These are phyloP conservation scores for Sporothrix luriei DNA, from an alignment of 2,329 filamentous ascomycete species.

Conservation along the genomic window DNA sequence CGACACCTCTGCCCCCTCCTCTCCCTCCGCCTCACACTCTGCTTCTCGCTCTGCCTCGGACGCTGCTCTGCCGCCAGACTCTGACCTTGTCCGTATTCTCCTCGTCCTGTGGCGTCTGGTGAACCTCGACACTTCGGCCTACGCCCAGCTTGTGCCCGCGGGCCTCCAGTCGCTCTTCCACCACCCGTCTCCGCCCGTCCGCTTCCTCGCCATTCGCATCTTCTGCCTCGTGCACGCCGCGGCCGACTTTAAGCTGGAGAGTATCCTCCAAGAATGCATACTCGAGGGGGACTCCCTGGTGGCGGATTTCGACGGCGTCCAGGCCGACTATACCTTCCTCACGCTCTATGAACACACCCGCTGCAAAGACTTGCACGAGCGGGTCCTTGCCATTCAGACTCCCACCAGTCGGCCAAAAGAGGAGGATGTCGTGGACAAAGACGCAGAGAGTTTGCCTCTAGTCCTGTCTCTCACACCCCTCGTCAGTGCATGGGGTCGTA, in stretches of 20 bases:
- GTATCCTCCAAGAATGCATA: constrained; percentile 68
- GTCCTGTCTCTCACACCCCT: constrained; percentile 56
- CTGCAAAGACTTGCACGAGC: constrained; percentile 50
- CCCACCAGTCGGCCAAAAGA: background rate
- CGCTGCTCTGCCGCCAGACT: constrained; percentile 36
- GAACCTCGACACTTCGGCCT: constrained; percentile 71
- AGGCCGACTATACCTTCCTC: constrained; percentile 77
- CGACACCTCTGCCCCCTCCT: background rate
- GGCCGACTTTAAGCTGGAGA: constrained; percentile 76
- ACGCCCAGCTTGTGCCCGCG: constrained; percentile 62
- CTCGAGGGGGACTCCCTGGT: constrained; percentile 61
- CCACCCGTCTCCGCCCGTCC: constrained; percentile 61
- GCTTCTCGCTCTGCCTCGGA: background rate
- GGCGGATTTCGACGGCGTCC: constrained; percentile 73
- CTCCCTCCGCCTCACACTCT: background rate
- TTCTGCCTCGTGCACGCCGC: constrained; percentile 78
- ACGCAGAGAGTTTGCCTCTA: constrained; percentile 24
- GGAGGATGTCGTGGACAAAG: background rate
- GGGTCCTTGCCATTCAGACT: constrained; percentile 47
- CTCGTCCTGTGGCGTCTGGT: constrained; percentile 78
- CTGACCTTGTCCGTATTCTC: constrained; percentile 50
- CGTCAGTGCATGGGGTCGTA: constrained; percentile 66
- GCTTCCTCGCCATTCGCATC: constrained; percentile 79
- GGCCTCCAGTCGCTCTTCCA: constrained; percentile 70
- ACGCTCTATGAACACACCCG: constrained; percentile 61